Base-by-base conservation (phyloP, 2,329 filamentous ascomycete genomes). In the Albifimbria verrucaria region DNA sequence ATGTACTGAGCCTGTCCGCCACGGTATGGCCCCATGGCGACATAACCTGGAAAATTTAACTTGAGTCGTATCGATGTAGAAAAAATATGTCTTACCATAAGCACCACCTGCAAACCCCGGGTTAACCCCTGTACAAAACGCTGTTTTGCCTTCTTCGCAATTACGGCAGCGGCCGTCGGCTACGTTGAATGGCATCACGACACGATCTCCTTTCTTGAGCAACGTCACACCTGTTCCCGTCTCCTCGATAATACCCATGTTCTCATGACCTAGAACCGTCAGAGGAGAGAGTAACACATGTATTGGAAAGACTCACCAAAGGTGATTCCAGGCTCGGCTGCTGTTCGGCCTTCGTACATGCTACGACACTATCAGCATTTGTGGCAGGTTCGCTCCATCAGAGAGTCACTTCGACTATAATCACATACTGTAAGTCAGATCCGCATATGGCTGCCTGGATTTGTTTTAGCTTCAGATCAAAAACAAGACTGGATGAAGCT, bases 311-410 rank as follows among this genome's bases (percentile, higher is more conserved):
- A 9, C 51, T 47, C 64, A 77, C 75, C 78, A 59, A 87, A 87
- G 1, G 83, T 82, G 26, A 87, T 76, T 3, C 84, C 84, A 1
- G 77, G 68, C 61, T 86, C 74, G 4, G 84, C 84, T 6, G 83
- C 82, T 1, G 83, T 87, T 50, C 84, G 70, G 2, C 84, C 85
- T 65, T 87, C 81, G 54, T 88, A 88, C 82, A 85, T 85, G 65
- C 68, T 83, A 54, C 72, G 65, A 5, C 39, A 49, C 12, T 57
- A 55, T 59, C 4, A 58, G 52, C 45, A 23, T 25, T 39, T 39
- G 32, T 17, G 5, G 32, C 11, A 39, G 5, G 32, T 17, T n/a
- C 32, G 12, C 32, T n/a, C 10, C 6, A 49, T 22, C 3, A 7
- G 5, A 1, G 32, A n/a, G 11, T 39, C 2, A n/a, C 11, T 2